Percentiles rank a stretch among this genome's conserved stretches.
Conservation (phyloP, 345 rosid genomes). For the Dovyalis caffra region DNA sequence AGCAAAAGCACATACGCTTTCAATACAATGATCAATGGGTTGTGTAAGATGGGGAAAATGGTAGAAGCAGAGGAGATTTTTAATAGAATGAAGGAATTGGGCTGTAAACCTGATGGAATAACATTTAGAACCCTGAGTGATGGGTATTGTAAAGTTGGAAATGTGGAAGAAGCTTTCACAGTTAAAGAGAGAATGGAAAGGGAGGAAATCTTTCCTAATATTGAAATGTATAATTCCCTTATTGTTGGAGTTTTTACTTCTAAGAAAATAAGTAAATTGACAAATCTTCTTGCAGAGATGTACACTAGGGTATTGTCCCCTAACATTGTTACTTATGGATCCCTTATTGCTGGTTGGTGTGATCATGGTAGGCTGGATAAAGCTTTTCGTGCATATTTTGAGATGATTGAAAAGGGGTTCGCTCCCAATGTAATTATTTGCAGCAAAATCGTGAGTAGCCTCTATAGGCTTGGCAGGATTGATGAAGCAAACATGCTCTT, state of each 20-base stretch:
- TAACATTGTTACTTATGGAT: constrained; percentile 55
- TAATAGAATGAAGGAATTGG: constrained; percentile 48
- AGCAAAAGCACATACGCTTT: constrained; percentile 48
- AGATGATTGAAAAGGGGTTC: constrained; percentile 63
- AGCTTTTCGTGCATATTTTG: constrained; percentile 52
- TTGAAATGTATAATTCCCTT: constrained; percentile 67
- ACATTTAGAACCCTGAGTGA: constrained; percentile 67
- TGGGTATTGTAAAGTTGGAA: constrained; percentile 74
- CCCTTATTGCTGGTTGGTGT: constrained; percentile 66
- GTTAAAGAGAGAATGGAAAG: constrained; percentile 51
- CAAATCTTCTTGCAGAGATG: constrained; percentile 51
- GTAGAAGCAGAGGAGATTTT: constrained; percentile 64
- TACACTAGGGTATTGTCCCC: constrained; percentile 40
- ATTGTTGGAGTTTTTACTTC: constrained; percentile 52
- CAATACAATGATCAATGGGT: constrained; percentile 73
- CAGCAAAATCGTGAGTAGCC: constrained; percentile 63
- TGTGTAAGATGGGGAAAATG: constrained; percentile 68
- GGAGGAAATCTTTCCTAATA: constrained; percentile 44
- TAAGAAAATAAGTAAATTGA: constrained; percentile 35
- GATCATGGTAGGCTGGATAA: constrained; percentile 57
- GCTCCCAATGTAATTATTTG: constrained; percentile 52
- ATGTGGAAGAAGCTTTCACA: constrained; percentile 57
- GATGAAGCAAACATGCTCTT: constrained; percentile 67
- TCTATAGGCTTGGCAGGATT: constrained; percentile 50
- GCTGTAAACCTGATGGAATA: constrained; percentile 62